phyloP scores from a whole-genome alignment of 202 grass and related monocot genomes.

The Zizania palustris region DNA sequence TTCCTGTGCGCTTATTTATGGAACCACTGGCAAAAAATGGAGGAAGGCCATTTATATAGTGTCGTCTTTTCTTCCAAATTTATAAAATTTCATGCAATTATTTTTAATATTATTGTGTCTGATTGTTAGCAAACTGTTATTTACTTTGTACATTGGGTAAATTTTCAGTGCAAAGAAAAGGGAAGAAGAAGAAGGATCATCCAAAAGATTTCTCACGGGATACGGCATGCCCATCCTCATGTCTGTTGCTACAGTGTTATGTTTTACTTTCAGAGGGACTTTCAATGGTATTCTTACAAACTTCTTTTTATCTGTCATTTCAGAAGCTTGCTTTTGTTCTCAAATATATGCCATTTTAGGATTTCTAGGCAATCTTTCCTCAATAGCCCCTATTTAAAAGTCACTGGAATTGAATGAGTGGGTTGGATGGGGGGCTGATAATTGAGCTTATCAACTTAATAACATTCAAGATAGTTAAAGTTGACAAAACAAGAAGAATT shows the following conservation, averaged over 20 bases:
- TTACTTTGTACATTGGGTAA: slow-evolving; percentile 24
- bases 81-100: not conserved
- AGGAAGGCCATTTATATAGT: slow-evolving; percentile 21
- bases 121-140: slow-evolving; percentile 31
- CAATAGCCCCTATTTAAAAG: not conserved
- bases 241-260: slow-evolving; percentile 88
- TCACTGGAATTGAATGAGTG: not conserved
- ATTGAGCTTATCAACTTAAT: not conserved
- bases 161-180: slow-evolving; percentile 72
- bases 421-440: not conserved
- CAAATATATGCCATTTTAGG: not conserved
- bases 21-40: not conserved
- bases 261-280: slow-evolving; percentile 92
- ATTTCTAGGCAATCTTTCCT: not conserved
- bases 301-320: not conserved
- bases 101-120: slow-evolving; percentile 24
- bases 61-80: not conserved
- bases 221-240: slow-evolving; percentile 59
- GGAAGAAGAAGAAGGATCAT: slow-evolving; percentile 94
- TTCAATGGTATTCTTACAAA: slow-evolving; percentile 62
- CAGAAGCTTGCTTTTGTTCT: not conserved
- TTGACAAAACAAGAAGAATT: not conserved
- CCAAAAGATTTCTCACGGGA: slow-evolving; percentile 69
- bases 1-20: not conserved
- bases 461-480: not conserved